These are phyloP conservation scores for Penicillium diatomitis DNA, from an alignment of 495 filamentous ascomycete genomes.

Conservation along the genomic window DNA sequence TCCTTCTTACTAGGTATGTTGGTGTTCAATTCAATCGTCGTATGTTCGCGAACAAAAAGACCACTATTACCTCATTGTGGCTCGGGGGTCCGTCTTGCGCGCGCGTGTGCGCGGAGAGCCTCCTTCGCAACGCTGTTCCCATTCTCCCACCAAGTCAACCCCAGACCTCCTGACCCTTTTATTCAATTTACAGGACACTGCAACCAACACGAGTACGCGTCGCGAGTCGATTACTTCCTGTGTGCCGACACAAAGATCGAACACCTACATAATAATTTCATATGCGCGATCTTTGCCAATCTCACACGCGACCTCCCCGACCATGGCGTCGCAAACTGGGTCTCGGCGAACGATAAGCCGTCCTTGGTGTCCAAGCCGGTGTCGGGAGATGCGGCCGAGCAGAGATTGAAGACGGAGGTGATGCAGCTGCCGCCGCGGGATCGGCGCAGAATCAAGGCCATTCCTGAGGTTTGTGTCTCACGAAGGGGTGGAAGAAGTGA, in stretches of 20 bases:
- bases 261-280: slow-evolving; percentile 85
- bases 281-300: slow-evolving; percentile 80
- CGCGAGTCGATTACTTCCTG: slow-evolving; percentile 63
- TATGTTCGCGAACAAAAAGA: no score
- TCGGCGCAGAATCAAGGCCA: slow-evolving; percentile 75
- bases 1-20: slow-evolving; percentile 70
- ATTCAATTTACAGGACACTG: slow-evolving; percentile 50
- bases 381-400: slow-evolving; percentile 81
- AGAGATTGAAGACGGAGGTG: slow-evolving; percentile 82
- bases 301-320: slow-evolving; percentile 81
- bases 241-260: slow-evolving; percentile 60
- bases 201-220: slow-evolving; percentile 75
- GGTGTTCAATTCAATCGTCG: no score
- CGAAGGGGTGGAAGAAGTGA: not conserved
- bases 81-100: no score
- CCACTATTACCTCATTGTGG: no score
- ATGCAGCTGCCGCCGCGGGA: slow-evolving; percentile 87
- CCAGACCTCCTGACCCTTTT: slow-evolving; percentile 11
- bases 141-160: not conserved
- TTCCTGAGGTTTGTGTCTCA: slow-evolving; percentile 43
- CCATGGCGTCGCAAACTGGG: slow-evolving; percentile 87
- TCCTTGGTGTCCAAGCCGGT: slow-evolving; percentile 66
- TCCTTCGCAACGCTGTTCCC: no score
- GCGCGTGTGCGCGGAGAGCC: no score
- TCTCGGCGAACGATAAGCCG: slow-evolving; percentile 94